These are phyloP conservation scores for Diospyros kaki DNA, from an alignment of 148 eudicot genomes.

Conservation along the genomic window DNA sequence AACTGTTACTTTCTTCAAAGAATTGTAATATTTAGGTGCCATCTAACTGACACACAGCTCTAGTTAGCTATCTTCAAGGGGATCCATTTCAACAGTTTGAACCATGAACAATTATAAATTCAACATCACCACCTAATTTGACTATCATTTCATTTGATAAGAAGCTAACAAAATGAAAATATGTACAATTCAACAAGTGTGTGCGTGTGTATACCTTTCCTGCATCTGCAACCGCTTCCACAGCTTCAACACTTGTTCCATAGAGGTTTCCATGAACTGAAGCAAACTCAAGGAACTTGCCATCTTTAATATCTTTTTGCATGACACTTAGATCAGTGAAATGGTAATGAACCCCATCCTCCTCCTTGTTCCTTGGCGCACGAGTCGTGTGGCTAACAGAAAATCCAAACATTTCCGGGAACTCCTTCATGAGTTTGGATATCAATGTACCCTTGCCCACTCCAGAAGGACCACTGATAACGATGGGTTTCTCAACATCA, in stretches of 20 bases:
- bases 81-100: neutral
- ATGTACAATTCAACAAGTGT: too few species aligned
- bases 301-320: slow-evolving; percentile 73
- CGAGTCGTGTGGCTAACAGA: slow-evolving; percentile 99
- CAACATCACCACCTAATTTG: neutral
- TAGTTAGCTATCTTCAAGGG: neutral
- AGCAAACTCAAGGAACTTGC: slow-evolving; percentile 94
- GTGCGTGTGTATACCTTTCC: slow-evolving; percentile 61
- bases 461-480: slow-evolving; percentile 95
- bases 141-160: neutral
- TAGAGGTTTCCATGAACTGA: slow-evolving; percentile 93
- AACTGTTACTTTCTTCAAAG: neutral
- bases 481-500: slow-evolving; percentile 74
- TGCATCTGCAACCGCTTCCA: slow-evolving; percentile 78
- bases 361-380: slow-evolving; percentile 75
- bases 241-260: slow-evolving; percentile 93
- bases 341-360: slow-evolving; percentile 86
- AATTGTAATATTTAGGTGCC: neutral
- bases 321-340: slow-evolving; percentile 60
- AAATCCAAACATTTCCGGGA: slow-evolving; percentile 88
- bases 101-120: neutral
- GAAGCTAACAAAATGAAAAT: neutral
- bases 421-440: slow-evolving; percentile 71
- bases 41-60: neutral
- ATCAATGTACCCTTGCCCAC: slow-evolving; percentile 96